Evolutionary conservation across 2,329 filamentous ascomycete species (phyloP), one percentile per base, ranked within the genome.

Genomic region (Taxawa tesnikishii): DNA sequence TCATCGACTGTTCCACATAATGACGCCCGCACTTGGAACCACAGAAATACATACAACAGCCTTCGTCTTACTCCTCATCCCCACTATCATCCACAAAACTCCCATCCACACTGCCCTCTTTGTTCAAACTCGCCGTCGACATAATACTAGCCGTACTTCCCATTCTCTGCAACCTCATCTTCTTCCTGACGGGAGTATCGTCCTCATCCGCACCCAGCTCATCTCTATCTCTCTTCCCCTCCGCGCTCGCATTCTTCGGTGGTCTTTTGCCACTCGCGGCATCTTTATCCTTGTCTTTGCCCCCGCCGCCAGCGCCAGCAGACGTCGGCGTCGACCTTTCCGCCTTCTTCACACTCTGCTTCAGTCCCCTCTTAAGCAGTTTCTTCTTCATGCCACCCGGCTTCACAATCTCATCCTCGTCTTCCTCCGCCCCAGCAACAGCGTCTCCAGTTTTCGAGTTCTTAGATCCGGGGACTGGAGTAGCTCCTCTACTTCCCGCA

Each of bases 311-410:
- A 13, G 16, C 23, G 14, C 46, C 47, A 29, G 48, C 49, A 5
- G 39, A 29, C 33, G 5, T 26, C 9, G 16, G 27, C 6, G 39
- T 44, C 35, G 51, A 55, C 19, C 55, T 53, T 29, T 51, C 58
- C 32, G 60, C 59, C 43, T 61, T 66, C 34, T 58, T 59, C 37
- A 60, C 54, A 32, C 63, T 59, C 23, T 59, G 58, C 31, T 55
- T 60, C 19, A 56, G 42, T n/a, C 49, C 51, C 38, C 56, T 55
- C 37, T 57, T 54, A 27, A 55, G 42, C 32, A 53, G 44, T 44
- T 50, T 54, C 38, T 54, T 56, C 31, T 46, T 39, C 36, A 55
- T 44, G 3, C 47, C 47, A 5, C 48, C 50, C 5, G 43, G 30
- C 9, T 51, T 51, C 13, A 47, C 47, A 8, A 47, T 45, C 9